Evolutionary conservation across 345 rosid genomes (phyloP), one percentile per base, ranked within the genome.

Genomic region (Carallia brachiata): DNA sequence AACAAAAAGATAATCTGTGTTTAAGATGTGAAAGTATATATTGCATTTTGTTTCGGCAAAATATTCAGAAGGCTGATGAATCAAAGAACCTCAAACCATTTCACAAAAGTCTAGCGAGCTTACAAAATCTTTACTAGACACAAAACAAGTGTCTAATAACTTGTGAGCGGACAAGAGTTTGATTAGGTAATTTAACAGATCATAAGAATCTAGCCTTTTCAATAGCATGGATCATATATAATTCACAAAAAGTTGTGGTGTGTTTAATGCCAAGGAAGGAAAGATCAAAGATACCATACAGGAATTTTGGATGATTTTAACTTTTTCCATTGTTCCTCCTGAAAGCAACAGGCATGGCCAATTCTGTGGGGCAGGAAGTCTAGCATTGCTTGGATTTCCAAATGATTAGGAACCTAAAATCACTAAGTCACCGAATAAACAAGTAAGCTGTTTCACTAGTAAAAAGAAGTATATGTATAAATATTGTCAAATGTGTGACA

Each of bases 311-410:
- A 82, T 53, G 83, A 73, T 80, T 95, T 88, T 86, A 90, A 62
- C 78, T 78, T 82, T 66, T 44, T 68, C 89, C 88, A 86, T 60
- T 92, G 90, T 54, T 82, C 83, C 72, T 87, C 87, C 16, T 73
- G 74, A 60, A 95, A 82, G 80, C 65, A 90, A 77, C 93, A 90
- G 3, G 97, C 99, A 82, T 95, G 98, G 32, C 99, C 99, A 53
- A 95, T 54, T 73, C 99, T 85, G 34, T 87, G 89, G 5, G 99
- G 99, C 52, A 65, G 85, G 71, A 95, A 95, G 80, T 89, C 91
- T 39, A 95, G 86, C 98, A 95, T 95, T 68, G 80, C 71, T 63
- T 86, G 83, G 77, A 95, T 83, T 75, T 95, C 99, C 85, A 77
- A 72, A 28, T 78, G 86, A 82, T 92, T 90, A 68, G 90, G 91